These are phyloP conservation scores for Sideroxylon spinosum DNA, from an alignment of 179 eudicot species.

Conservation along the genomic window DNA sequence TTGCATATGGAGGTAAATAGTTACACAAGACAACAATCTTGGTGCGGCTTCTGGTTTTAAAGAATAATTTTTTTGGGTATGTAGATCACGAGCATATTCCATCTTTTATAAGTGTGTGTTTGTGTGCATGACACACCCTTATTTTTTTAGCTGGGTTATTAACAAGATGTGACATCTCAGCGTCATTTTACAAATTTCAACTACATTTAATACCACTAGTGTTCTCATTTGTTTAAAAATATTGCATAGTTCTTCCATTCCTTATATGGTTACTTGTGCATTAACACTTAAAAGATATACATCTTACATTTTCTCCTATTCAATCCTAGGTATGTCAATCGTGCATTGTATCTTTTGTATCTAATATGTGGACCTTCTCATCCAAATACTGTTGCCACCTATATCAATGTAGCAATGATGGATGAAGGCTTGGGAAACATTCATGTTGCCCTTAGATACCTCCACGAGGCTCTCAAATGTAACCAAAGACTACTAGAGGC, in stretches of 20 bases:
- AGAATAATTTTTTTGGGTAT: neutral
- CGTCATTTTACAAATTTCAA: neutral
- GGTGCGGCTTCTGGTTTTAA: neutral
- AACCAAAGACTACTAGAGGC: no score
- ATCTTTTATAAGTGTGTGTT: no score
- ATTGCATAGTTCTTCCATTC: no score
- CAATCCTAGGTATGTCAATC: slow-evolving; percentile 75
- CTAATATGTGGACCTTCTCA: slow-evolving; percentile 95
- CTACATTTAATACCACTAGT: neutral
- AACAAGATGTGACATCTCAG: no score
- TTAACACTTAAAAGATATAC: no score
- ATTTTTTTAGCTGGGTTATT: neutral
- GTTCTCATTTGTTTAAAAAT: neutral
- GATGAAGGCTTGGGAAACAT: no score
- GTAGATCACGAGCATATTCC: no score
- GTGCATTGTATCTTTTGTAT: slow-evolving; percentile 86
- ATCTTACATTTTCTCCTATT: neutral
- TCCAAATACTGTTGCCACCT: slow-evolving; percentile 97
- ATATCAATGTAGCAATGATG: no score
- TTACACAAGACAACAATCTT: no score
- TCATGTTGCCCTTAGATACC: no score
- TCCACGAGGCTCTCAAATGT: no score
- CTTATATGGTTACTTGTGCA: neutral
- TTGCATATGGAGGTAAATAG: neutral
- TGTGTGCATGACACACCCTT: neutral